Evolutionary conservation across 2,329 filamentous ascomycete genomes (phyloP).

Genomic region (Aspergillus pseudoviridinutans): DNA sequence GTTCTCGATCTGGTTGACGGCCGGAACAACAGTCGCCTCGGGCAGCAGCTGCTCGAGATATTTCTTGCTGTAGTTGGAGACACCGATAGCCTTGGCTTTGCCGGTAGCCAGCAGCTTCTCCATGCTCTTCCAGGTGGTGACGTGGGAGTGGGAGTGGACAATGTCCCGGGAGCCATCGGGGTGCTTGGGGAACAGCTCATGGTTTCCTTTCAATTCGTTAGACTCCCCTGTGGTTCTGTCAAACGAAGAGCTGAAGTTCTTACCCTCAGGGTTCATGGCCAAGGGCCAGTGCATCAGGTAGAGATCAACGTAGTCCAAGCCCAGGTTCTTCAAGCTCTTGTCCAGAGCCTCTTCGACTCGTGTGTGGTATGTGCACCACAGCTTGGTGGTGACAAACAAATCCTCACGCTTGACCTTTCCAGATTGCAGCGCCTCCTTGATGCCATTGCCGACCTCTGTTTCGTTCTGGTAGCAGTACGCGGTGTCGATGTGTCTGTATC

Average conservation of each 20-base stretch:
- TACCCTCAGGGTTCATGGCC: constrained; percentile 70
- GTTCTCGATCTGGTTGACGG: constrained; percentile 76
- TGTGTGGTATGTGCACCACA: constrained; percentile 76
- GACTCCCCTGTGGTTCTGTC: not conserved
- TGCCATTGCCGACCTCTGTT: constrained; percentile 73
- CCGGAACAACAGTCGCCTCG: constrained; percentile 60
- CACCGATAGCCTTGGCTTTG: constrained; percentile 56
- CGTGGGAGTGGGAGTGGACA: constrained; percentile 63
- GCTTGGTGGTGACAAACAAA: constrained; percentile 79
- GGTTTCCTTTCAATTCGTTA: constrained; percentile 25
- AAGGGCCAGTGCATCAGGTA: constrained; percentile 82
- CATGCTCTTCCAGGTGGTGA: constrained; percentile 72
- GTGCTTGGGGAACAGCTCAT: constrained; percentile 63
- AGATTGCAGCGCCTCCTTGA: constrained; percentile 66
- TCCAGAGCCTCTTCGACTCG: constrained; percentile 66
- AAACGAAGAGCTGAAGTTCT: constrained; percentile 2
- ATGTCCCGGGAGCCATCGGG: constrained; percentile 72
- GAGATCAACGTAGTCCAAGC: constrained; percentile 77
- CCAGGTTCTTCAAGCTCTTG: constrained; percentile 67
- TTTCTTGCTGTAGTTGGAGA: constrained; percentile 56
- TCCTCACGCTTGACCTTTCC: constrained; percentile 71
- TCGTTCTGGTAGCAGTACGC: constrained; percentile 55
- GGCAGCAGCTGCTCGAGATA: constrained; percentile 52
- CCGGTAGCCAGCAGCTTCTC: constrained; percentile 54
- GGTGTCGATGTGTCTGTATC: constrained; percentile 41